phyloP scores from a whole-genome alignment of 805 yeast genomes.

The Dipodascus geniculatus region DNA sequence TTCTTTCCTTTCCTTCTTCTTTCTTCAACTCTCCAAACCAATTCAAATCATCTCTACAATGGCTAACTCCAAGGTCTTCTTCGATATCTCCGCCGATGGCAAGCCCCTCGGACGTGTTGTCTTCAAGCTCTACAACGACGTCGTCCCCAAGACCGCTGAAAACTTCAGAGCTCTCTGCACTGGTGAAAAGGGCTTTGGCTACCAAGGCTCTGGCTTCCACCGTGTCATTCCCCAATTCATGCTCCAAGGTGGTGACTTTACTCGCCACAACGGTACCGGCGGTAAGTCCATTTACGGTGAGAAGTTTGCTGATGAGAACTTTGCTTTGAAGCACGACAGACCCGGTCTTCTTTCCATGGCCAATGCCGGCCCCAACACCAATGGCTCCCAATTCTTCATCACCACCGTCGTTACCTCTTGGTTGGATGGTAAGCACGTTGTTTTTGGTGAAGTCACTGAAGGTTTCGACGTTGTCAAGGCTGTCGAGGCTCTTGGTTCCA shows the following conservation, averaged over 20 bases:
- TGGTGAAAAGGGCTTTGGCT: slow-evolving; percentile 92
- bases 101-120: slow-evolving; percentile 69
- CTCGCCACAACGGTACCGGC: slow-evolving; percentile 82
- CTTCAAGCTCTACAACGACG: slow-evolving; percentile 82
- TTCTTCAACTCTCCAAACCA: not conserved
- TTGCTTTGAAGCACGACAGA: slow-evolving; percentile 56
- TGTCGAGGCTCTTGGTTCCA: slow-evolving; percentile 66
- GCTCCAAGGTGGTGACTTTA: slow-evolving; percentile 93
- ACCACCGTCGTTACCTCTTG: slow-evolving; percentile 81
- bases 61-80: slow-evolving; percentile 56
- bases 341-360: slow-evolving; percentile 91
- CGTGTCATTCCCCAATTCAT: slow-evolving; percentile 93
- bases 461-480: slow-evolving; percentile 80
- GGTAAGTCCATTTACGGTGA: slow-evolving; percentile 77
- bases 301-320: slow-evolving; percentile 69
- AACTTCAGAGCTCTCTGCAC: slow-evolving; percentile 92
- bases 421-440: slow-evolving; percentile 92
- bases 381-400: slow-evolving; percentile 95
- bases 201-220: slow-evolving; percentile 83
- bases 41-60: not conserved
- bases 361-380: slow-evolving; percentile 96
- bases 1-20: not conserved
- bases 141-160: slow-evolving; percentile 91
- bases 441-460: slow-evolving; percentile 82
- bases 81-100: slow-evolving; percentile 69